A percentile compares a stretch with the other conserved stretches of the same genome.
Evolutionary conservation across 805 yeast species (phyloP).

Genomic region (Nakazawaea ambrosiae): DNA sequence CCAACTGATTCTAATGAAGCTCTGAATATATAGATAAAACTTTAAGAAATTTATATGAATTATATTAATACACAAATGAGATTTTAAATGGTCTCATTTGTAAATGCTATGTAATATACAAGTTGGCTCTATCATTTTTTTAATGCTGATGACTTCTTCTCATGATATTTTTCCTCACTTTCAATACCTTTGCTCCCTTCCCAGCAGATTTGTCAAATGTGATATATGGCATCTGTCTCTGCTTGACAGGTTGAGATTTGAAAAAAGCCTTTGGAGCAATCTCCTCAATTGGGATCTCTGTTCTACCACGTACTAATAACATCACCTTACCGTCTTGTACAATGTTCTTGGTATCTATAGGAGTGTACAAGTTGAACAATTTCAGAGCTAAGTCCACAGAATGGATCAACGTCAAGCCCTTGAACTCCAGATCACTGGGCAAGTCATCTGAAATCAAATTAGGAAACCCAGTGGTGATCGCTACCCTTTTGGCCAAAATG

Average conservation of each 20-base stretch:
- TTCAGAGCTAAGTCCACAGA: constrained; percentile 39
- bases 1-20: constrained; percentile 6
- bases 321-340: constrained; percentile 25
- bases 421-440: constrained; percentile 20
- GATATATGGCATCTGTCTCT: constrained; percentile 28
- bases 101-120: too few relatives aligned
- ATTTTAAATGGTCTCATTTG: too few relatives aligned
- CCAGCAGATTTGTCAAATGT: constrained; percentile 28
- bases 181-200: constrained; percentile 42
- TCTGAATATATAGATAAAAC: too few relatives aligned
- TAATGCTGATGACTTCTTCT: constrained; percentile 21
- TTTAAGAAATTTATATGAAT: too few relatives aligned
- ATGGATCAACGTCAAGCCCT: constrained; percentile 60
- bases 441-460: constrained; percentile 20
- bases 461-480: constrained; percentile 16
- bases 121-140: not conserved
- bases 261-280: constrained; percentile 20
- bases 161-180: constrained; percentile 38
- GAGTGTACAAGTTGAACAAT: constrained; percentile 51
- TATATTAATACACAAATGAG: too few relatives aligned
- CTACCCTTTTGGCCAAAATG: not conserved
- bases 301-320: constrained; percentile 52
- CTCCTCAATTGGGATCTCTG: constrained; percentile 54
- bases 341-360: constrained; percentile 20
- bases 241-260: constrained; percentile 10